Base-by-base conservation (phyloP, 768 basidiomycete species). In the Boletellus ananas region DNA sequence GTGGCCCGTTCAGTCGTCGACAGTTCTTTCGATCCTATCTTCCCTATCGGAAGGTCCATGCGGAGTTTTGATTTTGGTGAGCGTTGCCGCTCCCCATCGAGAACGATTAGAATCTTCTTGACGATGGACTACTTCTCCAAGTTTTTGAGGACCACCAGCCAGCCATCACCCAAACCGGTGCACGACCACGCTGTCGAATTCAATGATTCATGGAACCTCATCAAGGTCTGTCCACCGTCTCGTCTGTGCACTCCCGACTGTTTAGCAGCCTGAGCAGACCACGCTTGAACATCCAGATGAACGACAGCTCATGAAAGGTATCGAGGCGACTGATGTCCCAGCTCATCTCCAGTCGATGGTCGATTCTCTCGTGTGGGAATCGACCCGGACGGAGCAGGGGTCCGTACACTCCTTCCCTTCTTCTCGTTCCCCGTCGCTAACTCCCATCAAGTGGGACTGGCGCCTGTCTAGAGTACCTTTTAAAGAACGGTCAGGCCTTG, bases 281-380 rank as follows among this genome's bases (percentile, higher is more conserved):
- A 94, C 89, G 5, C 79, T 96, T n/a, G 70, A 80, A 42, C 77
- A 87, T 63, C 93, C 94, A 0, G 92, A 96, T 68, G 93, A 96
- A 72, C 78, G 93, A 35, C 92, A 94, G 66, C 67, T 96, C 34
- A 73, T 81, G 12, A 81, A 79, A 63, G 92, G 94, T 13, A 94
- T 94, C 60, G 71, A 72, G 45, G 82, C 83, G 11, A 96, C 94
- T 3, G 79, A 83, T 65, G 92, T 94, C 0, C 91, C 94, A 8
- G 73, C 70, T 21, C 80, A 83, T 57, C 73, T 95, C 17, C 78
- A 82, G 58, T 80, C 83, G 5, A 85, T 97, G 76, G 88, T 93
- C 3, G 88, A 94, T 68, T 76, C 86, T 13, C 75, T 96, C 43
- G 89, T 94, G 10, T 81, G 83, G 74, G 94, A 96, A 68, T 87